A percentile compares a stretch with the other conserved stretches of the same genome.
These are phyloP conservation scores for Salvia hispanica DNA, from an alignment of 257 asterid genomes.

Conservation along the genomic window DNA sequence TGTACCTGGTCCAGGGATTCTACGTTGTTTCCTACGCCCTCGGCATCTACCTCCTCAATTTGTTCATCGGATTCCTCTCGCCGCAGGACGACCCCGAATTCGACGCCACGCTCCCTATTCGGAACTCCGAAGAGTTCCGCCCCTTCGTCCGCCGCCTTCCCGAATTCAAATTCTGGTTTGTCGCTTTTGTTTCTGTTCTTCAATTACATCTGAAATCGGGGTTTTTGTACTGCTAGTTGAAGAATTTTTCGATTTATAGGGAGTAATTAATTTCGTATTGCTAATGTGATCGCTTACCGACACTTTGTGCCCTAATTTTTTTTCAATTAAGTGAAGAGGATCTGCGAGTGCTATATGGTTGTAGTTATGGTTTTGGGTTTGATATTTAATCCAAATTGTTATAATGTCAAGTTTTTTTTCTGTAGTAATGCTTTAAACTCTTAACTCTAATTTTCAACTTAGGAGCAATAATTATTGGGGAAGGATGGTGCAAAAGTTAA, in stretches of 20 bases:
- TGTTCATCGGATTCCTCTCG: constrained; percentile 55
- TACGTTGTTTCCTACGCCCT: constrained; percentile 64
- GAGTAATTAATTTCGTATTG: neutral
- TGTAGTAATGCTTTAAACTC: neutral
- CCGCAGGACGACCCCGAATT: constrained; percentile 63
- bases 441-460: neutral
- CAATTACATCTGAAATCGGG: constrained; percentile 18
- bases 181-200: neutral
- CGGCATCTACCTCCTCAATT: constrained; percentile 55
- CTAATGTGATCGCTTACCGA: neutral
- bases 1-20: constrained; percentile 55
- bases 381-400: neutral
- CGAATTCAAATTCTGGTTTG: constrained; percentile 62
- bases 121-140: constrained; percentile 60
- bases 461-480: neutral
- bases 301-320: neutral
- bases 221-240: neutral
- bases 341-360: neutral
- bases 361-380: neutral
- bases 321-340: neutral
- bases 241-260: neutral
- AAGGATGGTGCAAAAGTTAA: neutral
- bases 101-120: constrained; percentile 46
- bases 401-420: neutral
- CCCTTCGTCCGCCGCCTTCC: constrained; percentile 68